Base-by-base conservation (phyloP, 177 flowering plant genomes). In the Vitis hybrid region DNA sequence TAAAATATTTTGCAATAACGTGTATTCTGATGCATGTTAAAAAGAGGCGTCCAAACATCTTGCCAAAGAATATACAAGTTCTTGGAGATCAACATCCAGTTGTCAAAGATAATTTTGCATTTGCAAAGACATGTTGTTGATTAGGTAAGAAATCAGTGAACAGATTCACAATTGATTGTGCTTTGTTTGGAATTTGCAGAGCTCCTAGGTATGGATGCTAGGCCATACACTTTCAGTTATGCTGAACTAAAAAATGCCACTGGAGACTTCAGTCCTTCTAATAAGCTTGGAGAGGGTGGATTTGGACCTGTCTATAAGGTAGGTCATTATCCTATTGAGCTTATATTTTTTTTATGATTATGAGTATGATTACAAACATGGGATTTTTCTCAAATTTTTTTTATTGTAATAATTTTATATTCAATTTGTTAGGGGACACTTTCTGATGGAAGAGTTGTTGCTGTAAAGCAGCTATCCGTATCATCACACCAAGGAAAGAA, bases 251-350 rank as follows among this genome's bases (percentile, higher is more conserved):
- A 67, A 79, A 66, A 78, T 74, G 91, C 91, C 48, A 86, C 91
- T 10, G 71, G 79, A 49, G 85, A 84, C 75, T 90, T 90, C 65
- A 82, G 52, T 71, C 77, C 77, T 27, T 76, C 76, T 24, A 86
- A 88, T 68, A 90, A 90, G 71, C 82, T 90, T 9, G 94, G 94
- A 71, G 94, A 88, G 71, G 91, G 91, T 32, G 94, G 94, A 60
- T 90, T 87, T 69, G 91, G 94, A 62, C 78, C 94, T 27, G 94
- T 90, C 63, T 90, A 73, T 53, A 86, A 85, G 88, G 94, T 86
- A 71, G 54, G 70, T 17, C 30, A 52, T 21, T 18, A 14, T 60
- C 11, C 54, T 67, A 41, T 4, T 35, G 7, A 6, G 41, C 5
- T 4, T 4, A 35, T 21, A 21, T 4, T 4, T 35, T 6, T 4